Evolutionary conservation across 2,329 filamentous ascomycete genomes (phyloP).

Genomic region (Ophiostoma montium): DNA sequence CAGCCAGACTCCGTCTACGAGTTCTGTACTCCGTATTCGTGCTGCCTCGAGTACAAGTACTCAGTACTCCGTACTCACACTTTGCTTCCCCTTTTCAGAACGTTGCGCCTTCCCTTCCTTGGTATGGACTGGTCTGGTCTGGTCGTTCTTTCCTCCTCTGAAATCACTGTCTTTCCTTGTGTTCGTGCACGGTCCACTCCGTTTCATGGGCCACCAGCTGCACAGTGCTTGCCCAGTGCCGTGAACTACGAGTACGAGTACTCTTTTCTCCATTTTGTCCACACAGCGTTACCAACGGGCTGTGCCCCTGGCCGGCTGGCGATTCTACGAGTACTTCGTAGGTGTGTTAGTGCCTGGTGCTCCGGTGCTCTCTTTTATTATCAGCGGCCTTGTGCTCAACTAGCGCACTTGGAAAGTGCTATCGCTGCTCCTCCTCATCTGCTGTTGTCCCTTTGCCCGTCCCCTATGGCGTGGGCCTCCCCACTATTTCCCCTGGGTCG

Average conservation of each 20-base stretch:
- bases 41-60: too few species aligned
- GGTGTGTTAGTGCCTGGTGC: too few species aligned
- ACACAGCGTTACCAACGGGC: too few species aligned
- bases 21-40: too few species aligned
- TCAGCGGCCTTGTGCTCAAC: neutral
- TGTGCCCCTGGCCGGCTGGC: too few species aligned
- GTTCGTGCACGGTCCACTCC: neutral
- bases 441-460: constrained; percentile 7
- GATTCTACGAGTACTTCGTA: too few species aligned
- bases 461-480: constrained; percentile 5
- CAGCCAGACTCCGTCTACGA: too few species aligned
- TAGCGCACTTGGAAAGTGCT: too few species aligned
- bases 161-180: constrained; percentile 6
- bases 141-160: constrained; percentile 10
- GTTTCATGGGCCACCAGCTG: neutral
- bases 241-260: neutral
- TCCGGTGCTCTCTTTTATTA: too few species aligned
- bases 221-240: neutral
- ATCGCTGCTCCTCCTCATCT: too few species aligned
- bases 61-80: too few species aligned
- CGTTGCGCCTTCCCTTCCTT: constrained; percentile 11
- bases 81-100: constrained; percentile 7
- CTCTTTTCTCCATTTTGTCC: too few species aligned
- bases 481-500: constrained; percentile 2
- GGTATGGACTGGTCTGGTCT: constrained; percentile 9